Percentiles rank a stretch among this genome's conserved stretches.
phyloP scores from a whole-genome alignment of 495 filamentous ascomycete genomes.

The Annulohypoxylon moriforme region DNA sequence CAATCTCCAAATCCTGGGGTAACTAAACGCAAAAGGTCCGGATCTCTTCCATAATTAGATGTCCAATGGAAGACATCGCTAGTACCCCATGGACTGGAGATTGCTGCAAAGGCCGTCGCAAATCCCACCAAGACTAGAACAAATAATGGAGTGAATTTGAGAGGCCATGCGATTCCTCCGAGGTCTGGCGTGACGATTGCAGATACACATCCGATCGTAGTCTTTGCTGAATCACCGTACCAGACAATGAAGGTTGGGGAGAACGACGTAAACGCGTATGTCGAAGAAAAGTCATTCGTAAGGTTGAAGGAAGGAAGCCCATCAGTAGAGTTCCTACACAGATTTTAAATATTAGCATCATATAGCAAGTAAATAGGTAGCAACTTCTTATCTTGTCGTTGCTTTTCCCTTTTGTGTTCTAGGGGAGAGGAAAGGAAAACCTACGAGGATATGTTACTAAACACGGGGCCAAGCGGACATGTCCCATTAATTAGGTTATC shows the following conservation, averaged over 20 bases:
- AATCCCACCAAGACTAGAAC: conserved; percentile 83
- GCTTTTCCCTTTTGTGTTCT: too few species aligned
- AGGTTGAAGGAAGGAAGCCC: conserved; percentile 77
- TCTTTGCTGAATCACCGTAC: conserved; percentile 72
- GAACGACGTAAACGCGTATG: conserved; percentile 87
- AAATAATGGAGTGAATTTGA: conserved; percentile 83
- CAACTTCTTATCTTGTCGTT: background rate
- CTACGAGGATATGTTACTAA: conserved; percentile 68
- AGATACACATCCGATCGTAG: conserved; percentile 81
- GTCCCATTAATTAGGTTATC: conserved; percentile 65
- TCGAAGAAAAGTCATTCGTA: conserved; percentile 78
- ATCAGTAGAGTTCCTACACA: conserved; percentile 44
- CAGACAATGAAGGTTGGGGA: conserved; percentile 74
- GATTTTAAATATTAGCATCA: conserved; percentile 14
- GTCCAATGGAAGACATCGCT: conserved; percentile 91
- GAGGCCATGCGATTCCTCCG: conserved; percentile 66
- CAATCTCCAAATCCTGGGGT: conserved; percentile 98
- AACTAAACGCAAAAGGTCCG: conserved; percentile 89
- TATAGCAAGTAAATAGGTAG: conserved; percentile 8
- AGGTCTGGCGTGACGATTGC: conserved; percentile 85
- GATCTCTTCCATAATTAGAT: conserved; percentile 94
- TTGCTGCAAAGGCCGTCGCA: conserved; percentile 82
- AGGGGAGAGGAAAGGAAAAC: conserved; percentile 40
- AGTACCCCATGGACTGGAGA: conserved; percentile 94
- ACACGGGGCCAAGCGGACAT: conserved; percentile 82